Percentiles rank a stretch among this genome's conserved stretches.
Conservation (phyloP, 106 monocot species). For the Dactylorhiza incarnata region DNA sequence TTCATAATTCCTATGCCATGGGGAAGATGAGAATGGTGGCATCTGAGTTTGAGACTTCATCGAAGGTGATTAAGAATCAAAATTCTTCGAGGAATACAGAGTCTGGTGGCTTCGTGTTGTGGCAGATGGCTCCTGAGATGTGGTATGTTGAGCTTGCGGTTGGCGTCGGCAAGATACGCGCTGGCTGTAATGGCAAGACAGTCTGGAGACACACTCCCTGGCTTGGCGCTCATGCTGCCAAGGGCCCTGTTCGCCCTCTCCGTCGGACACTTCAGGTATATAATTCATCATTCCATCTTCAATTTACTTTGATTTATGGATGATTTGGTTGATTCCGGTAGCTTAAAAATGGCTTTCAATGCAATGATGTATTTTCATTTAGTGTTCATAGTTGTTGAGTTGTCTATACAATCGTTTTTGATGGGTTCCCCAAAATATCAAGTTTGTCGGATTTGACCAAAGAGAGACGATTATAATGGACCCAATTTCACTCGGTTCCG, state of each 20-base stretch:
- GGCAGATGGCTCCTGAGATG: constrained; percentile 69
- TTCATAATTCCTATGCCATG: constrained; percentile 46
- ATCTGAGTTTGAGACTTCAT: constrained; percentile 40
- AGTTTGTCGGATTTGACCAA: neutral
- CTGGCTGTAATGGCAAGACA: constrained; percentile 54
- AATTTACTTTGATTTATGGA: neutral
- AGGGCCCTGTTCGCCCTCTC: constrained; percentile 54
- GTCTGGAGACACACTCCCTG: constrained; percentile 64
- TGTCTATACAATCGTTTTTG: too few species aligned
- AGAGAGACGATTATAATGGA: neutral
- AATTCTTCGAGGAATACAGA: constrained; percentile 19
- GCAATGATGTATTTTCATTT: too few species aligned
- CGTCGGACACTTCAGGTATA: constrained; percentile 58
- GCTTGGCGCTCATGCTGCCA: constrained; percentile 50
- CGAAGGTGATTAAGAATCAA: constrained; percentile 32
- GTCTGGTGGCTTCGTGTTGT: constrained; percentile 54
- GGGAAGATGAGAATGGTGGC: constrained; percentile 53
- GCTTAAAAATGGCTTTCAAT: too few species aligned
- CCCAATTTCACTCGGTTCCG: neutral
- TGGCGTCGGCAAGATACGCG: constrained; percentile 48
- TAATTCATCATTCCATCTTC: neutral
- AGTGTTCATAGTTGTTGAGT: neutral
- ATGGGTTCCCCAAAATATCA: neutral
- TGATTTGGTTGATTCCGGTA: neutral
- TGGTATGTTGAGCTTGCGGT: constrained; percentile 66